A percentile compares a stretch with the other conserved stretches of the same genome.
phyloP scores from a whole-genome alignment of 2,329 filamentous ascomycete genomes.

The Cordyceps tenuipes region DNA sequence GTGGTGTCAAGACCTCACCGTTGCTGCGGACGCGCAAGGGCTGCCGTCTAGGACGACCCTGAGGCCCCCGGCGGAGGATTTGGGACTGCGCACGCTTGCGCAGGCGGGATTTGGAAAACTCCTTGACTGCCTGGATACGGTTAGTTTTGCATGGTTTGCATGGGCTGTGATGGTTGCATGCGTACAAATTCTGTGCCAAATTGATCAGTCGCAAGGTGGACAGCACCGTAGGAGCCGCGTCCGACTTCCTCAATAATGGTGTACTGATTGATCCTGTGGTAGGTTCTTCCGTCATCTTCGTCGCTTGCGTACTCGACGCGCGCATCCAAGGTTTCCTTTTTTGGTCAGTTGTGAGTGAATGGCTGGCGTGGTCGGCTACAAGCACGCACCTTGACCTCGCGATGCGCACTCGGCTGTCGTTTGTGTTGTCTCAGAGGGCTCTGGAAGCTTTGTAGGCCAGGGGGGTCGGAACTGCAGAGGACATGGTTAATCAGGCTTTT shows the following conservation, averaged over 20 bases:
- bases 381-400: conserved; percentile 44
- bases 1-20: conserved; percentile 21
- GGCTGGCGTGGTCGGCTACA: not conserved
- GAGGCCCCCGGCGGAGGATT: conserved; percentile 53
- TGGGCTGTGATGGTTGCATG: not conserved
- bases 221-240: conserved; percentile 89
- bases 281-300: conserved; percentile 68
- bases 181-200: conserved; percentile 88
- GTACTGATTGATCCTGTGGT: conserved; percentile 93
- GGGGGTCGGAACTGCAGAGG: conserved; percentile 34
- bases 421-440: conserved; percentile 51
- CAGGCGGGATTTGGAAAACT: conserved; percentile 89
- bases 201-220: conserved; percentile 84
- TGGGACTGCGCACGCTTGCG: conserved; percentile 87
- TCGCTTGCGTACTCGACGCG: conserved; percentile 79
- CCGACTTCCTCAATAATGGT: conserved; percentile 91
- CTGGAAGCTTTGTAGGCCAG: conserved; percentile 31
- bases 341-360: conserved; percentile 12
- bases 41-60: conserved; percentile 31
- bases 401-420: conserved; percentile 48
- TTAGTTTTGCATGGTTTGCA: conserved; percentile 12
- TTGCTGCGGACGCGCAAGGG: conserved; percentile 16
- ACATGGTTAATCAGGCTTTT: not conserved
- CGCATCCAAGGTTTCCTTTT: conserved; percentile 83
- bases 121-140: conserved; percentile 71